Evolutionary conservation across 129 eudicot species (phyloP).

Genomic region (Flaveria linearis): DNA sequence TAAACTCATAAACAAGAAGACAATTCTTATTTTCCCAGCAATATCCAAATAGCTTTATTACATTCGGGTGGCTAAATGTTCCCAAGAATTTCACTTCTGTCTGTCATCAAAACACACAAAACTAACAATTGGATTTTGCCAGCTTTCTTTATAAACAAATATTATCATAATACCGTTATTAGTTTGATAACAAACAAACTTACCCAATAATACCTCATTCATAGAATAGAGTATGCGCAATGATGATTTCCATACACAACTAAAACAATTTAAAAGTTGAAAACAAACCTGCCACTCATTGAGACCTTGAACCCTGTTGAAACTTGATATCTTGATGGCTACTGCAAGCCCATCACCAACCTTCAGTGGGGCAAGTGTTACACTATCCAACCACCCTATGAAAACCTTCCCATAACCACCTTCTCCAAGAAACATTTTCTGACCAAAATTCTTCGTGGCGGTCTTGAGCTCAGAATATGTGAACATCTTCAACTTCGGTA

Average conservation of each 20-base stretch:
- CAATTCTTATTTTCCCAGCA: constrained; percentile 60
- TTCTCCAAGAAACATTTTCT: constrained; percentile 55
- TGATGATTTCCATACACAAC: not conserved
- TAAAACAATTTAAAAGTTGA: not conserved
- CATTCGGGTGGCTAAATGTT: constrained; percentile 63
- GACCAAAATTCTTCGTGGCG: constrained; percentile 61
- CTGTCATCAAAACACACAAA: constrained; percentile 39
- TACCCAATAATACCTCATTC: too few relatives aligned
- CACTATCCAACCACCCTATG: constrained; percentile 60
- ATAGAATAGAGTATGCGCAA: not conserved
- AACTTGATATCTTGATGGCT: constrained; percentile 58
- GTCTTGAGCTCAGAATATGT: constrained; percentile 43
- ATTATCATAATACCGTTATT: not conserved
- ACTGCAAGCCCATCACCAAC: constrained; percentile 55
- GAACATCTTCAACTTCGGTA: constrained; percentile 47
- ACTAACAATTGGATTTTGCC: not conserved
- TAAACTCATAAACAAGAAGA: constrained; percentile 66
- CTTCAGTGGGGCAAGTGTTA: constrained; percentile 48
- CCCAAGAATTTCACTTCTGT: constrained; percentile 69
- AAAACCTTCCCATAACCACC: constrained; percentile 74
- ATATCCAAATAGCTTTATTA: constrained; percentile 58
- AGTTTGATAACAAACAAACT: too few relatives aligned
- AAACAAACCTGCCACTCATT: constrained; percentile 73
- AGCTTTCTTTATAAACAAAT: not conserved
- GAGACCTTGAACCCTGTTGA: constrained; percentile 66